Conservation (phyloP, 192 early-diverging fungal genomes). For the Backusella psychrophila region DNA sequence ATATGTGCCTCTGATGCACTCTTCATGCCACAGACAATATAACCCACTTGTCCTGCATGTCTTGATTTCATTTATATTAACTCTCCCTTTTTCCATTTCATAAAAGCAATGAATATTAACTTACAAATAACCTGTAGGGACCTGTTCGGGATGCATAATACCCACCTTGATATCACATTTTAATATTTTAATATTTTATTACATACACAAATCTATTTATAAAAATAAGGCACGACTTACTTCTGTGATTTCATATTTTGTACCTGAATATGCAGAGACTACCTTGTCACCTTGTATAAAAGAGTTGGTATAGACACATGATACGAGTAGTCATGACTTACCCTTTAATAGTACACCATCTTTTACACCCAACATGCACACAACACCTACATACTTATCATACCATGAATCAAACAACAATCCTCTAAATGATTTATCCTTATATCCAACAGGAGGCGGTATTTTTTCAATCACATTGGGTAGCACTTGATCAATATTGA, state of each 20-base stretch:
- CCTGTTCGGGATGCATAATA: constrained; percentile 92
- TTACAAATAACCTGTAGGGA: constrained; percentile 59
- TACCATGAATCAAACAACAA: constrained; percentile 99
- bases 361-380: constrained; percentile 87
- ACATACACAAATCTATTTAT: neutral
- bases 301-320: neutral
- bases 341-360: constrained; percentile 81
- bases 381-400: constrained; percentile 96
- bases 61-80: constrained; percentile 23
- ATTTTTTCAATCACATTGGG: constrained; percentile 75
- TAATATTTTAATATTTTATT: neutral
- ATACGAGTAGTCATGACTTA: constrained; percentile 12
- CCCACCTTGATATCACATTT: constrained; percentile 52
- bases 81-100: neutral
- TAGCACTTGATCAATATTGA: constrained; percentile 74
- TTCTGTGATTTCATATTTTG: constrained; percentile 85
- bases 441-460: constrained; percentile 67
- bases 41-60: constrained; percentile 85
- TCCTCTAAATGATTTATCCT: constrained; percentile 70
- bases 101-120: constrained; percentile 28
- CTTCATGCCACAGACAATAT: constrained; percentile 91
- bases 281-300: constrained; percentile 69
- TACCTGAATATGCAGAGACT: constrained; percentile 71
- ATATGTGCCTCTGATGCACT: constrained; percentile 88
- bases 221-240: constrained; percentile 7